Percentiles rank a stretch among this genome's conserved stretches.
Conservation (phyloP, 352 stramenopile species). For the Phytopythium oedochilum region DNA sequence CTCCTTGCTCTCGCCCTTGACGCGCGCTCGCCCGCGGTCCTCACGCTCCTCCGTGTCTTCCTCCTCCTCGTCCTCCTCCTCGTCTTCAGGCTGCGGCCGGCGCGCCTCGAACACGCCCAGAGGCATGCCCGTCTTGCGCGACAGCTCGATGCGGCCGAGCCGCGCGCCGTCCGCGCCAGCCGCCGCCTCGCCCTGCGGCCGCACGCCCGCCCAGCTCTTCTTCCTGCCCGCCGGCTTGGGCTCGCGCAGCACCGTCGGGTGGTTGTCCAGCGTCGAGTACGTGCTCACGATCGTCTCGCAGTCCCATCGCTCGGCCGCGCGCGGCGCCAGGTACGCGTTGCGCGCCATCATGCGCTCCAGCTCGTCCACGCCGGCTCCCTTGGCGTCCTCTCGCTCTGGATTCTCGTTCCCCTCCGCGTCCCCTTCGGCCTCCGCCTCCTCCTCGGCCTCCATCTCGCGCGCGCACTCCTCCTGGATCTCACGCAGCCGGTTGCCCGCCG, state of each 20-base stretch:
- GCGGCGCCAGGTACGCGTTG: slow-evolving; percentile 62
- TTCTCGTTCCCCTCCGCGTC: slow-evolving; percentile 35
- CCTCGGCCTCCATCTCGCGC: slow-evolving; percentile 44
- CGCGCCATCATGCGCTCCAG: slow-evolving; percentile 42
- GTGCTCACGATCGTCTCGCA: slow-evolving; percentile 98
- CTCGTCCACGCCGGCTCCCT: slow-evolving; percentile 28
- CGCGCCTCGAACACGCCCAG: slow-evolving; percentile 85
- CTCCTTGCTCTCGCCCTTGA: slow-evolving; percentile 87
- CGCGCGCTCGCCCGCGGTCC: slow-evolving; percentile 17
- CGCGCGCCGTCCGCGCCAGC: slow-evolving; percentile 14
- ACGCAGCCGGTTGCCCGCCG: slow-evolving; percentile 57
- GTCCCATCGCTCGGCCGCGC: slow-evolving; percentile 89
- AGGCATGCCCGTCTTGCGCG: slow-evolving; percentile 94
- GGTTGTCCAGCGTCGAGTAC: slow-evolving; percentile 98
- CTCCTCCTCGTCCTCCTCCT: slow-evolving; percentile 17
- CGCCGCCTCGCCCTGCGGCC: not conserved
- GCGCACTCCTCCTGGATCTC: slow-evolving; percentile 76
- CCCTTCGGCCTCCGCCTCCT: slow-evolving; percentile 54
- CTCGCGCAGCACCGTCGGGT: slow-evolving; percentile 90
- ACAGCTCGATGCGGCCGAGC: slow-evolving; percentile 85
- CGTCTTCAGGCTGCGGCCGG: slow-evolving; percentile 6
- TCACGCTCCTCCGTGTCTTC: slow-evolving; percentile 15
- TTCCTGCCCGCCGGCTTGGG: slow-evolving; percentile 58
- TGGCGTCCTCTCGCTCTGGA: slow-evolving; percentile 11
- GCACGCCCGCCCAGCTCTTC: slow-evolving; percentile 67